Conservation (phyloP, 2,329 filamentous ascomycete genomes). For the Alternaria novae-zelandiae region DNA sequence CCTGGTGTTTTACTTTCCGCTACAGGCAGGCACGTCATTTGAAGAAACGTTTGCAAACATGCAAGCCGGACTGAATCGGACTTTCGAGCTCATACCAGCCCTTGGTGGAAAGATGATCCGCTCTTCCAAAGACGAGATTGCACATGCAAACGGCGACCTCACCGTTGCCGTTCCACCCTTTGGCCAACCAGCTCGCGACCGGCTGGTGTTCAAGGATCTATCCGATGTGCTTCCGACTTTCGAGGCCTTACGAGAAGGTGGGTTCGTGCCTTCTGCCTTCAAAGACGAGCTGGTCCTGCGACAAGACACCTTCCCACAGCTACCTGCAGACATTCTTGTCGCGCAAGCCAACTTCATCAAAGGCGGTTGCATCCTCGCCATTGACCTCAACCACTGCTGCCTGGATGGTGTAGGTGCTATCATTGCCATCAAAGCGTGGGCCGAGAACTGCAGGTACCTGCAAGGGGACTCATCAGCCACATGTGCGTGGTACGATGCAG, state of each 20-base stretch:
- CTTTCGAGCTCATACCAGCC: conserved; percentile 47
- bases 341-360: conserved; percentile 40
- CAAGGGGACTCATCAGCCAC: conserved; percentile 27
- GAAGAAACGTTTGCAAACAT: conserved; percentile 41
- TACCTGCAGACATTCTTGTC: conserved; percentile 30
- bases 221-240: conserved; percentile 25
- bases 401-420: conserved; percentile 31
- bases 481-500: conserved; percentile 27
- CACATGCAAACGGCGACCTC: conserved; percentile 35
- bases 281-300: conserved; percentile 22
- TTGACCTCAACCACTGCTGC: conserved; percentile 26
- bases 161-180: conserved; percentile 25
- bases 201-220: conserved; percentile 28
- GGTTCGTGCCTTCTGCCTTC: conserved; percentile 26
- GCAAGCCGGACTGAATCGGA: conserved; percentile 44
- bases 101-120: conserved; percentile 47
- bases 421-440: conserved; percentile 31
- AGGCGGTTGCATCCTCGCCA: conserved; percentile 31
- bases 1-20: conserved; percentile 46
- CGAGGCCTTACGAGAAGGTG: conserved; percentile 14
- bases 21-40: conserved; percentile 30
- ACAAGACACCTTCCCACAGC: conserved; percentile 18
- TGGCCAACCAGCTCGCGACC: not conserved
- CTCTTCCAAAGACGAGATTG: conserved; percentile 36
- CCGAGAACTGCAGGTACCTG: conserved; percentile 30